Percentiles rank a stretch among this genome's conserved stretches.
Evolutionary conservation across 768 basidiomycete species (phyloP).

Genomic region (Punctularia strigosozonata): DNA sequence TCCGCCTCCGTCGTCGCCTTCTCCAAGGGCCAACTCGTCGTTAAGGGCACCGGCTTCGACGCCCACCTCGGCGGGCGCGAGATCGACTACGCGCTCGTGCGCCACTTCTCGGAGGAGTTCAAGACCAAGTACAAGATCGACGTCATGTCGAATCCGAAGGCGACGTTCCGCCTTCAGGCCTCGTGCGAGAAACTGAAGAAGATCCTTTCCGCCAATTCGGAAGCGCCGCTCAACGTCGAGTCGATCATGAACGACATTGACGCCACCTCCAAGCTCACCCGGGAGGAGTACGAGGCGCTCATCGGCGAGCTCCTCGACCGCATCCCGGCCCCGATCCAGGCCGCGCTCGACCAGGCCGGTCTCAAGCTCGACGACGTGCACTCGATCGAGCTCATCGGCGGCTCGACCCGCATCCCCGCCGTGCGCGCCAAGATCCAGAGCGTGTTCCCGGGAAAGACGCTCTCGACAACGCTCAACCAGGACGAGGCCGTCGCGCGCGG

Average conservation of each 20-base stretch:
- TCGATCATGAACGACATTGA: constrained; percentile 95
- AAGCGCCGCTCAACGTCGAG: constrained; percentile 86
- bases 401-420: constrained; percentile 85
- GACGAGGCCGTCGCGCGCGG: constrained; percentile 96
- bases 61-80: constrained; percentile 92
- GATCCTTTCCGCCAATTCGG: constrained; percentile 85
- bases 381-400: constrained; percentile 87
- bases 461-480: constrained; percentile 91
- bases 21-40: constrained; percentile 82
- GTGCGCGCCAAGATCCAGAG: constrained; percentile 80
- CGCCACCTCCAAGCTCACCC: constrained; percentile 72
- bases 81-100: constrained; percentile 84
- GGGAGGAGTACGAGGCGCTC: constrained; percentile 76
- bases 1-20: constrained; percentile 84
- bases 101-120: constrained; percentile 88
- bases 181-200: constrained; percentile 95
- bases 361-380: constrained; percentile 79
- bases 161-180: constrained; percentile 78
- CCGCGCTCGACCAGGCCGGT: constrained; percentile 72
- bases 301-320: constrained; percentile 66
- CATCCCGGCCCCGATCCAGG: constrained; percentile 63
- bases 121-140: constrained; percentile 97
- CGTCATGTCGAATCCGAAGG: constrained; percentile 84
- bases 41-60: constrained; percentile 86
- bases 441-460: constrained; percentile 71